A percentile compares a stretch with the other conserved stretches of the same genome.
Conservation (phyloP, 345 rosid genomes). For the Corchorus olitorius region DNA sequence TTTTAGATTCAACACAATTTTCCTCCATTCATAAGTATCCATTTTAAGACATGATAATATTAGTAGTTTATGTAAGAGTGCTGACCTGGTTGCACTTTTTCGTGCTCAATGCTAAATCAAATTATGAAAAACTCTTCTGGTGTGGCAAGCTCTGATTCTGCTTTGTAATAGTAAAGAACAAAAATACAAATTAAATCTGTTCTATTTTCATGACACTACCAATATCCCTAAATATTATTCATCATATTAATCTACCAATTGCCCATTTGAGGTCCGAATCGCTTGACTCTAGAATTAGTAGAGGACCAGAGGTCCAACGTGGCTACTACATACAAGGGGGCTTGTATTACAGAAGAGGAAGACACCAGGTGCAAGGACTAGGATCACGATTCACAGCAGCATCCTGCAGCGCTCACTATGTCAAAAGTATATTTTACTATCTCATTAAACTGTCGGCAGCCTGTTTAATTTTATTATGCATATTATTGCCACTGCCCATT, state of each 20-base stretch:
- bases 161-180: neutral
- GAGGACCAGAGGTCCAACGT: too few species aligned
- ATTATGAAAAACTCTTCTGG: too few species aligned
- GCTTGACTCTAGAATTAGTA: too few species aligned
- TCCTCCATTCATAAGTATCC: neutral
- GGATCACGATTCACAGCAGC: neutral
- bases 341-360: too few species aligned
- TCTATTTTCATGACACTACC: neutral
- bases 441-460: neutral
- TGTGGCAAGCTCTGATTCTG: neutral
- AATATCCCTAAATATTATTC: neutral
- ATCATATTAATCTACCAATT: neutral
- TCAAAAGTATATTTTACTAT: neutral
- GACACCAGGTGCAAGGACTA: neutral
- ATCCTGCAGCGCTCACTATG: neutral
- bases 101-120: neutral
- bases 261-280: too few species aligned
- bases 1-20: neutral
- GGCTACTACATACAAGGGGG: too few species aligned
- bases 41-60: neutral
- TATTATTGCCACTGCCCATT: too few species aligned
- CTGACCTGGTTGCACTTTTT: neutral
- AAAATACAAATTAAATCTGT: neutral
- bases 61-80: neutral
- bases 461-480: too few species aligned